Conservation (phyloP, 2,329 filamentous ascomycete genomes). For the Aspergillus sp. region DNA sequence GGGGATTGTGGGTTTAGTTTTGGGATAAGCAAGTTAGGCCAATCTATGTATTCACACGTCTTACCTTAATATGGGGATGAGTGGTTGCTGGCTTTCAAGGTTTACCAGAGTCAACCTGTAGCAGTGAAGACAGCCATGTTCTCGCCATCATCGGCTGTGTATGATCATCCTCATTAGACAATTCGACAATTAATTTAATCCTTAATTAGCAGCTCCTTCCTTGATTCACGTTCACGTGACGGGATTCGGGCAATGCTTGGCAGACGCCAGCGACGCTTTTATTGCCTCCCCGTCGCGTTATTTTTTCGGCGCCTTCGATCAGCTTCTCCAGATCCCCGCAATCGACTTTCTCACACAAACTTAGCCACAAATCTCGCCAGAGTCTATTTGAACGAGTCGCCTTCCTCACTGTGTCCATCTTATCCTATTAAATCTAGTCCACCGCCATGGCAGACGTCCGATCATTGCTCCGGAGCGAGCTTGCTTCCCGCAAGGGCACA, state of each 20-base stretch:
- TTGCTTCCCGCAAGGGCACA: constrained; percentile 69
- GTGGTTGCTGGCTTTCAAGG: no score
- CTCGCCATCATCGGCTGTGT: no score
- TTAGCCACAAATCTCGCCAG: background rate
- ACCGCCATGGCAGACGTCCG: constrained; percentile 72
- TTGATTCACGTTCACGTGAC: constrained; percentile 16
- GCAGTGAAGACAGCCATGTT: no score
- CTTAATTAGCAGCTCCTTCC: background rate
- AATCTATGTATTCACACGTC: no score
- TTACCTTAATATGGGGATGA: no score
- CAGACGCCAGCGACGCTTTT: constrained; percentile 18
- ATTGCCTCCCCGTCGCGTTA: constrained; percentile 19
- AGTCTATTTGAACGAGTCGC: background rate
- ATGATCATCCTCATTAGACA: no score
- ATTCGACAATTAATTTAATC: no score
- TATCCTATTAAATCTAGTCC: background rate
- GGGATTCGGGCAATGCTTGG: constrained; percentile 24
- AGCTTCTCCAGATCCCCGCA: constrained; percentile 27
- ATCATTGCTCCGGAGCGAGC: constrained; percentile 74
- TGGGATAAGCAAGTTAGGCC: no score
- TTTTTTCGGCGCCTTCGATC: constrained; percentile 14
- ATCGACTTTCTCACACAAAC: constrained; percentile 11
- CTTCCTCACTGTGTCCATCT: background rate
- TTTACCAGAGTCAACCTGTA: no score
- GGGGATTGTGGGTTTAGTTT: no score